Base-by-base conservation (phyloP, 2,329 filamentous ascomycete species). In the Venturia nashicola region DNA sequence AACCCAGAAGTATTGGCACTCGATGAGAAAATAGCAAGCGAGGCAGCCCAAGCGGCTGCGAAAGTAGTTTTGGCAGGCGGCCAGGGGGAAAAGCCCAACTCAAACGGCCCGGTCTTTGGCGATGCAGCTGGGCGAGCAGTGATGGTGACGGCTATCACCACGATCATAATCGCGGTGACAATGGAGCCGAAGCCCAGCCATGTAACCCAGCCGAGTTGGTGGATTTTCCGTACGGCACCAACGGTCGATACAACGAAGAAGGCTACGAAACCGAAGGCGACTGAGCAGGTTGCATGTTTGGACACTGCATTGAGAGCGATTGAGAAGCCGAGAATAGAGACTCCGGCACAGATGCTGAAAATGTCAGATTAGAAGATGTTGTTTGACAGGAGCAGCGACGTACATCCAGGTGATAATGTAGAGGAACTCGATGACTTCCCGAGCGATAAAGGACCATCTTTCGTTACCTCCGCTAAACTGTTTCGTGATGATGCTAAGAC, bases 231-330 rank as follows among this genome's bases (percentile, higher is more conserved):
- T 12, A 63, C 20, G 8, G n/a, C 8, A 12, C 44, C 32, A 14
- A 59, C 18, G 12, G 61, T 43, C 23, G 61, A 46, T n/a, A 63
- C 36, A 39, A 59, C 42, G 20, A 60, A 5, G 23, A 34, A 42
- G 18, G 61, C 44, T 14, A 55, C 27, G 61, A 63, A 55, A 6
- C 32, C 32, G 42, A 60, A 60, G 20, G 27, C 44, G 9, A 57
- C 39, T 5, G 32, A 34, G 51, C 61, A 63, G 44, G 39, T 63
- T 16, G 46, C 48, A 40, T 61, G 61, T 23, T 59, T 63, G 32
- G 48, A 57, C 1, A 60, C 32, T 60, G 61, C 61, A n/a, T 63
- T 63, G 8, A 60, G 48, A 23, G 61, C 61, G 23, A 63, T 59
- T 20, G 61, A 63, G 27, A 63, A 32, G 20, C 48, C 61, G 20